Evolutionary conservation across 352 stramenopile species (phyloP), one percentile per base, ranked within the genome.

Genomic region (Phytopythium litorale): DNA sequence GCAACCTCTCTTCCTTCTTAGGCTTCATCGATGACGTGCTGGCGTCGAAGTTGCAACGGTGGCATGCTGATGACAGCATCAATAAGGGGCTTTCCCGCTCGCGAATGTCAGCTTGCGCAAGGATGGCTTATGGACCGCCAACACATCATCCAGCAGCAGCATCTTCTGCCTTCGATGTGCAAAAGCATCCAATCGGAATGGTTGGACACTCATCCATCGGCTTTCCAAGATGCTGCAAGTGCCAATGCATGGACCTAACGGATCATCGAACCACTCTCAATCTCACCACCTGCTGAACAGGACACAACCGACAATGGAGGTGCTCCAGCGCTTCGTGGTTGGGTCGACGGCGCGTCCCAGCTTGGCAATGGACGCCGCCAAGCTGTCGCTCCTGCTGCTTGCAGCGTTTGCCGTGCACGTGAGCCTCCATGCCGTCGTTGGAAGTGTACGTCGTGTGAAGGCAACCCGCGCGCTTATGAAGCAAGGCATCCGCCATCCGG

Each of bases 401-500:
- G 40, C 40, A 4, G 40, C 18, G 12, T 28, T 49, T 25, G 42
- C 19, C 42, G 5, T 19, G 3, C 5, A 49, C 16, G 42, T 12
- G 42, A 25, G 42, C 3, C 13, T 13, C 19, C 42, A 19, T 7
- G 19, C 42, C 18, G 19, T 25, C 19, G 16, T 49, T 13, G 8
- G 42, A 1, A 49, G 42, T 25, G 42, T 25, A 7, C 18, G 42
- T 0, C 42, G 42, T 13, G 42, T 25, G 42, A 49, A 49, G 25
- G 42, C 42, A 0, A 49, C 42, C 19, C 42, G 19, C 5, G 13
- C 42, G 19, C 42, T 49, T 7, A 19, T 45, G 38, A 52, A 56
- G 25, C 68, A 75, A 45, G 65, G 65, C 21, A 50, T 75, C 3
- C 54, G 72, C 46, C 55, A 55, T 23, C 68, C 70, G 13, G 42